Conservation (phyloP, 768 basidiomycete species). For the Russula sp. region DNA sequence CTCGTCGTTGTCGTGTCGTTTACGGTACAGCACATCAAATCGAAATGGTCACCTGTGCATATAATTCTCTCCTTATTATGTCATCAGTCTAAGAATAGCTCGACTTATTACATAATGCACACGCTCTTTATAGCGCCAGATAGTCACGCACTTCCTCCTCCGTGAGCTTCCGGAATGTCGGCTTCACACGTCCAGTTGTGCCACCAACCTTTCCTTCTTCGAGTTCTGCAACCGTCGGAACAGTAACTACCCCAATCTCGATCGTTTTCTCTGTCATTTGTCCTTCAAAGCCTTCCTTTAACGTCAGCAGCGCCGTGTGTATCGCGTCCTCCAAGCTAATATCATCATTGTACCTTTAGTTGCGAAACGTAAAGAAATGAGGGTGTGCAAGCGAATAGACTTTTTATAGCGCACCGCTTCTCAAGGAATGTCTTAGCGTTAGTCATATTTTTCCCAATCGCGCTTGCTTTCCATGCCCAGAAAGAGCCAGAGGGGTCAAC, state of each 20-base stretch:
- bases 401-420: conserved; percentile 62
- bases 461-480: conserved; percentile 99
- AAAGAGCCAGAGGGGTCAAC: conserved; percentile 98
- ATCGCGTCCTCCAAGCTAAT: conserved; percentile 98
- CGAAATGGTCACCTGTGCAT: too few species aligned
- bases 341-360: conserved; percentile 92
- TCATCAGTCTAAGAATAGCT: background rate
- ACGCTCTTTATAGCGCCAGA: conserved; percentile 55
- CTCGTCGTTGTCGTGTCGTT: too few species aligned
- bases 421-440: conserved; percentile 99
- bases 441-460: conserved; percentile 99
- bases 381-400: conserved; percentile 17
- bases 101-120: background rate
- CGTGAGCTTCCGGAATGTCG: conserved; percentile 89
- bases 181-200: conserved; percentile 62
- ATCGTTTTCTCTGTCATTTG: conserved; percentile 99
- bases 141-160: conserved; percentile 98
- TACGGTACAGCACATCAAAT: too few species aligned
- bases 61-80: background rate
- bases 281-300: conserved; percentile 99
- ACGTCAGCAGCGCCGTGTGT: conserved; percentile 93
- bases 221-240: conserved; percentile 63
- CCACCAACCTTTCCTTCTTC: conserved; percentile 66
- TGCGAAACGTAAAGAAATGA: background rate
- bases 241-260: conserved; percentile 94